These are phyloP conservation scores for Sugiyamaella paludigena DNA, from an alignment of 1,139 yeast genomes.

Conservation along the genomic window DNA sequence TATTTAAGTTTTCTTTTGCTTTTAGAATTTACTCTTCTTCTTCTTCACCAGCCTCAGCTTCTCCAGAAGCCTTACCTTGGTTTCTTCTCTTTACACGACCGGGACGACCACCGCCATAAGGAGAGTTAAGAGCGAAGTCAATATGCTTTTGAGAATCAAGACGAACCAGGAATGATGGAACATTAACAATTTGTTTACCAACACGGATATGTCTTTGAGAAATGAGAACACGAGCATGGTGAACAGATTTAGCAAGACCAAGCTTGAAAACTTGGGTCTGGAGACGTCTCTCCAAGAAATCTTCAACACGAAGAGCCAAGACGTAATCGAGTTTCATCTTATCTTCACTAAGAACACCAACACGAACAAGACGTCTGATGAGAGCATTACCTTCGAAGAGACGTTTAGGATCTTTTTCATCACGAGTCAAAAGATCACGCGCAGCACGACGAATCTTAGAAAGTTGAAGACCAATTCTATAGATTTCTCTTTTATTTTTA, in stretches of 20 bases:
- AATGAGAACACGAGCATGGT: slow-evolving; percentile 99
- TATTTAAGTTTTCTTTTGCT: background rate
- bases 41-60: slow-evolving; percentile 62
- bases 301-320: slow-evolving; percentile 96
- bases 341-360: slow-evolving; percentile 99
- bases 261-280: slow-evolving; percentile 99
- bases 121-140: slow-evolving; percentile 98
- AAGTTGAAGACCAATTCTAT: slow-evolving; percentile 98
- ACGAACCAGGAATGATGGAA: slow-evolving; percentile 99
- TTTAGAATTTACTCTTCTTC: slow-evolving; percentile 43
- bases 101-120: slow-evolving; percentile 99
- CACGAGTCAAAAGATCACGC: slow-evolving; percentile 99
- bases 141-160: slow-evolving; percentile 99
- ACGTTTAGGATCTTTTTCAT: slow-evolving; percentile 99
- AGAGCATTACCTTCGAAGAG: slow-evolving; percentile 99
- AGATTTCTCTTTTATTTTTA: slow-evolving; percentile 99
- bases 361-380: slow-evolving; percentile 92
- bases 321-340: slow-evolving; percentile 99
- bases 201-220: slow-evolving; percentile 99
- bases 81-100: slow-evolving; percentile 99
- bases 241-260: slow-evolving; percentile 99
- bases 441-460: slow-evolving; percentile 99
- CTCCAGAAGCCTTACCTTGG: slow-evolving; percentile 69
- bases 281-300: slow-evolving; percentile 99
- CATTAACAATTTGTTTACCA: slow-evolving; percentile 98